Conservation (phyloP, 2,329 filamentous ascomycete genomes). For the Gliomastix tumulicola region DNA sequence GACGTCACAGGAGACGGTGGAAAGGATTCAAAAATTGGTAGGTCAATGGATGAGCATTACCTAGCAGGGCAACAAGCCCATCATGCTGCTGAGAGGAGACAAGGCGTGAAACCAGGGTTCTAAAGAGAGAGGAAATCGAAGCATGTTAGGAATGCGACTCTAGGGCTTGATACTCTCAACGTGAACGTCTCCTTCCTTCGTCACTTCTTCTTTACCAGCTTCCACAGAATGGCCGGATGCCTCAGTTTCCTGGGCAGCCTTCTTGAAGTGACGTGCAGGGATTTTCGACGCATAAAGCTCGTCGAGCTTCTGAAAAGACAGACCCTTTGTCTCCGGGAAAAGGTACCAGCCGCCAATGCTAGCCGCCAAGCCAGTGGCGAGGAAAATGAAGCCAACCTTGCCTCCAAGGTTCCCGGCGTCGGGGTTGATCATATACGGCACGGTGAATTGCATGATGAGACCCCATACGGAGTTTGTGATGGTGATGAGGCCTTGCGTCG, state of each 20-base stretch:
- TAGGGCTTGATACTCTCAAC: too few relatives aligned
- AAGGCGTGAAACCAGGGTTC: too few relatives aligned
- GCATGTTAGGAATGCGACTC: too few relatives aligned
- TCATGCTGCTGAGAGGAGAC: too few relatives aligned
- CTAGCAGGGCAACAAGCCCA: too few relatives aligned
- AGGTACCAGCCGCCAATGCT: constrained; percentile 8
- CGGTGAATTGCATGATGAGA: constrained; percentile 31
- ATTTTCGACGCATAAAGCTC: constrained; percentile 8
- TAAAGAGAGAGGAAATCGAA: too few relatives aligned
- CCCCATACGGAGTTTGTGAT: constrained; percentile 18
- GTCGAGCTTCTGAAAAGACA: constrained; percentile 9
- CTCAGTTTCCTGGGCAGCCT: not conserved
- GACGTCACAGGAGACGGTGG: constrained; percentile 20
- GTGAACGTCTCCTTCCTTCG: too few relatives aligned
- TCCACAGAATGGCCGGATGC: too few relatives aligned
- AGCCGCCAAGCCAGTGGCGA: constrained; percentile 8
- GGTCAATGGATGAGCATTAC: too few relatives aligned
- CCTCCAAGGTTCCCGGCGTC: constrained; percentile 26
- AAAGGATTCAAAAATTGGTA: too few relatives aligned
- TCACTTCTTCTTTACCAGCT: too few relatives aligned
- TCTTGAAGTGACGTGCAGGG: constrained; percentile 9
- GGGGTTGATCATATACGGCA: constrained; percentile 36
- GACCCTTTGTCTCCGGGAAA: constrained; percentile 13
- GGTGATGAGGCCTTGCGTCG: constrained; percentile 19
- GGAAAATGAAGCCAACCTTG: constrained; percentile 32